A percentile compares a stretch with the other conserved stretches of the same genome.
Evolutionary conservation across 2,329 filamentous ascomycete species (phyloP).

Genomic region (Calonectria leucothoes): DNA sequence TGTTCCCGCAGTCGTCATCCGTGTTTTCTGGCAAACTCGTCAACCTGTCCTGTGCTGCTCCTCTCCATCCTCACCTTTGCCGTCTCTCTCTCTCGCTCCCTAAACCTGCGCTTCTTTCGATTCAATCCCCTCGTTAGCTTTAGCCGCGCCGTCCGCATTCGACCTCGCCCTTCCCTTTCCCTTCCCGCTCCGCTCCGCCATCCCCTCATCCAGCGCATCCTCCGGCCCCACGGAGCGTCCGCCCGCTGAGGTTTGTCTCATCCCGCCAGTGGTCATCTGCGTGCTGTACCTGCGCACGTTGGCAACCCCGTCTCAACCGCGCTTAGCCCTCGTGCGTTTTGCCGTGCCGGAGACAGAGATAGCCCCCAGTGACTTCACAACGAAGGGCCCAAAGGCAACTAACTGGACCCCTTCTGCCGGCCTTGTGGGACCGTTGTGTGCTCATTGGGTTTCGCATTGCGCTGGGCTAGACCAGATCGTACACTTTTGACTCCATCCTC

Average conservation of each 20-base stretch:
- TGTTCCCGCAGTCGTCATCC: slow-evolving; percentile 15
- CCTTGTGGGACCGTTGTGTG: background rate
- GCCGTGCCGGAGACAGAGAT: background rate
- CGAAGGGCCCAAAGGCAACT: background rate
- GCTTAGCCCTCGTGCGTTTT: slow-evolving; percentile 11
- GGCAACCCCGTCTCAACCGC: slow-evolving; percentile 13
- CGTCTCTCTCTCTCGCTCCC: slow-evolving; percentile 6
- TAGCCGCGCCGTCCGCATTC: slow-evolving; percentile 23
- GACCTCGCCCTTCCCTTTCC: slow-evolving; percentile 24
- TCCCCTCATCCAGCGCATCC: slow-evolving; percentile 19
- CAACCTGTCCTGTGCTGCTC: slow-evolving; percentile 18
- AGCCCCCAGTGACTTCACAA: background rate
- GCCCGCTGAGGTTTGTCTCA: slow-evolving; percentile 21
- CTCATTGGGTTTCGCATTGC: background rate
- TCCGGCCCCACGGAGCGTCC: slow-evolving; percentile 21
- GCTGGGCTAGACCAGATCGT: background rate
- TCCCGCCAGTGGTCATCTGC: slow-evolving; percentile 24
- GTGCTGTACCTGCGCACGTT: slow-evolving; percentile 5
- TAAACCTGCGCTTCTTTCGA: slow-evolving; percentile 28
- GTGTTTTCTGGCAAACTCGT: slow-evolving; percentile 7
- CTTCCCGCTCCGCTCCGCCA: slow-evolving; percentile 23
- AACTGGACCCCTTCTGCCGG: background rate
- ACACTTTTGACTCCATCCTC: background rate
- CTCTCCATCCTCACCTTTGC: slow-evolving; percentile 7
- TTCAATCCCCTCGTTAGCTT: slow-evolving; percentile 35